Percentiles rank a stretch among this genome's conserved stretches.
These are phyloP conservation scores for rapeseed (Brassica napus) DNA, from an alignment of 345 rosid genomes.

Conservation along the genomic window DNA sequence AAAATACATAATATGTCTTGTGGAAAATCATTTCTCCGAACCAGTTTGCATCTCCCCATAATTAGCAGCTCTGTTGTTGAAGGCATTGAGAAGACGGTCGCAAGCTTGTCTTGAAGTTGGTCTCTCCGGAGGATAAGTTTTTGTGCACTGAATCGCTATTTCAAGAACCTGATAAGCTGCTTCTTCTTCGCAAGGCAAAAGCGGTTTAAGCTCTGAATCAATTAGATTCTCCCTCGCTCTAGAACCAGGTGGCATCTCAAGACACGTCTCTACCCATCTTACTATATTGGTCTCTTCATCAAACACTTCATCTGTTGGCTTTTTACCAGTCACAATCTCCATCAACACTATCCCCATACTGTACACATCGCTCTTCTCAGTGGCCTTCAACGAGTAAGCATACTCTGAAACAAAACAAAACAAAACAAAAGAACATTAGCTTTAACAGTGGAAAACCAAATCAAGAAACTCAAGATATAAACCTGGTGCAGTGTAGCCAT, in stretches of 20 bases:
- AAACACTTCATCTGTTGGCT: constrained; percentile 69
- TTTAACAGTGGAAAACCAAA: background rate
- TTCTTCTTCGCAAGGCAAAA: constrained; percentile 54
- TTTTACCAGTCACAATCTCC: constrained; percentile 85
- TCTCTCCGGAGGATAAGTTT: constrained; percentile 67
- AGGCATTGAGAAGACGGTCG: constrained; percentile 55
- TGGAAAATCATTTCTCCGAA: constrained; percentile 10
- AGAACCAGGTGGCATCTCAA: constrained; percentile 47
- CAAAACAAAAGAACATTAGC: background rate
- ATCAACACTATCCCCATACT: constrained; percentile 91
- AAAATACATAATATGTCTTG: background rate
- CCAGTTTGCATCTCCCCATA: constrained; percentile 41
- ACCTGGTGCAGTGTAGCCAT: constrained; percentile 97
- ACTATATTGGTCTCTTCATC: constrained; percentile 76
- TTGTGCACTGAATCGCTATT: constrained; percentile 77
- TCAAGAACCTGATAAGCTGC: constrained; percentile 74
- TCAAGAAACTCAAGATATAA: constrained; percentile 1
- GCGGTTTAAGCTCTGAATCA: constrained; percentile 60
- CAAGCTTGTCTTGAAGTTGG: constrained; percentile 72
- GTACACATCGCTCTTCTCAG: constrained; percentile 86
- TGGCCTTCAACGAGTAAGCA: constrained; percentile 77
- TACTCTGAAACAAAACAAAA: constrained; percentile 49
- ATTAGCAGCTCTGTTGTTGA: constrained; percentile 49
- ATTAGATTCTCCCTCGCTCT: constrained; percentile 53
- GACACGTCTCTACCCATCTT: constrained; percentile 72